These are phyloP conservation scores for Beauveria sp. DNA, from an alignment of 2,329 filamentous ascomycete species.

Conservation along the genomic window DNA sequence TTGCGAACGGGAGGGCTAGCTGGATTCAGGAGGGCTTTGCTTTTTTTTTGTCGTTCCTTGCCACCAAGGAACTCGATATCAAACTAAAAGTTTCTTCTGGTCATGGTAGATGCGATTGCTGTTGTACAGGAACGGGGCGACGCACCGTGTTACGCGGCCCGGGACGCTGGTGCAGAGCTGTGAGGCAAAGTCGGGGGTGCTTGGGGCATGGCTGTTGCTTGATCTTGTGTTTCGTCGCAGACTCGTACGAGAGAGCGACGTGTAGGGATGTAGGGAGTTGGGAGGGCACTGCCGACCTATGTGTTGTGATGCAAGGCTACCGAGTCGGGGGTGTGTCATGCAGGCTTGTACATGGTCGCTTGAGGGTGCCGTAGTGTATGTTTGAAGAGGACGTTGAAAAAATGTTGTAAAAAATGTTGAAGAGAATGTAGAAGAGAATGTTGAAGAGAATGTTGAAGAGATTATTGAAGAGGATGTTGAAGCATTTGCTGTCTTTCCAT, in stretches of 20 bases:
- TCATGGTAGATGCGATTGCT: background rate
- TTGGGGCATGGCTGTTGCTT: background rate
- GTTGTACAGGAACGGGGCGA: background rate
- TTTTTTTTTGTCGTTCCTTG: too few species aligned
- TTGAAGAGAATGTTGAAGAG: background rate
- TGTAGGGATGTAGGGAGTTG: too few species aligned
- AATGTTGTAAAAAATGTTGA: background rate
- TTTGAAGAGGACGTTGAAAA: too few species aligned
- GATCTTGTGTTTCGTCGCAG: background rate
- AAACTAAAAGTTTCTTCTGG: background rate
- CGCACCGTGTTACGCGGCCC: background rate
- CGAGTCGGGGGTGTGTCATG: too few species aligned
- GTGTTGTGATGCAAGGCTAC: too few species aligned
- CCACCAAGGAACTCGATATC: background rate
- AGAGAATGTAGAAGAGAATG: background rate
- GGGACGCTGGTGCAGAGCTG: background rate
- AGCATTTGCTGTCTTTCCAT: background rate
- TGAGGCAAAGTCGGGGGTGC: background rate
- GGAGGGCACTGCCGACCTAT: too few species aligned
- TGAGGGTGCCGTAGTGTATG: too few species aligned
- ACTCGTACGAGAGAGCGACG: background rate
- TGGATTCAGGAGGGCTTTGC: background rate
- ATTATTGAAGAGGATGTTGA: background rate
- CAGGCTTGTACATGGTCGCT: too few species aligned
- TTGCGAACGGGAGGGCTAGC: conserved; percentile 2